These are phyloP conservation scores for Penicillium hordei DNA, from an alignment of 2,329 filamentous ascomycete genomes.

Conservation along the genomic window DNA sequence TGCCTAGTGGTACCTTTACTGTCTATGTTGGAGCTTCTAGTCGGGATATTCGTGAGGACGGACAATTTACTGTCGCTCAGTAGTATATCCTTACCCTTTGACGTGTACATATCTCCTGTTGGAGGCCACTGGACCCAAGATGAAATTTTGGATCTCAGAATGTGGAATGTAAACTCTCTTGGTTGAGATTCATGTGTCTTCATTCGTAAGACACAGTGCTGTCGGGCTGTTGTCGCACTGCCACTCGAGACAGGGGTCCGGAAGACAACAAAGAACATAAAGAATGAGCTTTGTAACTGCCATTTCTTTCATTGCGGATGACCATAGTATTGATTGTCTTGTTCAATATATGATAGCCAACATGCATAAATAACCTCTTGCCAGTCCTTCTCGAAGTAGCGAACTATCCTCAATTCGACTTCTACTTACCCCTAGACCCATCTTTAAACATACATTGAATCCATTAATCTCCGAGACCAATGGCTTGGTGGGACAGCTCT, in stretches of 20 bases:
- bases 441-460: neutral
- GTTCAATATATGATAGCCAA: neutral
- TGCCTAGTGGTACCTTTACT: slow-evolving; percentile 23
- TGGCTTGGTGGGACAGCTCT: neutral
- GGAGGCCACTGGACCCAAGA: neutral
- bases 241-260: neutral
- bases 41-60: slow-evolving; percentile 20
- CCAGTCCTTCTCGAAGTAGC: neutral
- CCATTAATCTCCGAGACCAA: neutral
- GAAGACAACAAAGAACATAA: neutral
- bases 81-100: neutral
- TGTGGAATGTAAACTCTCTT: neutral
- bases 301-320: neutral
- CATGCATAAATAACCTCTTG: neutral
- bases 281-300: neutral
- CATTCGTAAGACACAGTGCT: too few species aligned
- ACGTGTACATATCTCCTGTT: neutral
- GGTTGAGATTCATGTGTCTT: neutral
- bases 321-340: neutral
- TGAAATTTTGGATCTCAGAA: neutral
- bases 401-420: neutral
- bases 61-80: slow-evolving; percentile 4
- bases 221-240: neutral
- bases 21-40: slow-evolving; percentile 26
- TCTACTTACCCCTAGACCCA: neutral